Evolutionary conservation across 75 land plant genomes (phyloP).

Genomic region (Azolla pinnata): DNA sequence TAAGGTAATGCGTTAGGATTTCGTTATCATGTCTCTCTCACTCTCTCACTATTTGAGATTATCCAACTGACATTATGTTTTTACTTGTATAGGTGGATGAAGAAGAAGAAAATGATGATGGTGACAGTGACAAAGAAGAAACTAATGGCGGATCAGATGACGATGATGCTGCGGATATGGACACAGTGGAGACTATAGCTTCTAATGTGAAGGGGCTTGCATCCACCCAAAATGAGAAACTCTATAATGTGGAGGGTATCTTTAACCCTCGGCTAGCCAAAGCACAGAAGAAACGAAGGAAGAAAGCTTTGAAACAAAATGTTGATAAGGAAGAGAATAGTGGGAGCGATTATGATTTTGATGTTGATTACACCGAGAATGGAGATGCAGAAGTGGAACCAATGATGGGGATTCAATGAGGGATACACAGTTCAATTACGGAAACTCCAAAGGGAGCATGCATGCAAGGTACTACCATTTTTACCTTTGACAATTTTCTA

Average conservation of each 20-base stretch:
- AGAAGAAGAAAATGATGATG: too few species aligned
- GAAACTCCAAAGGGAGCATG: too few species aligned
- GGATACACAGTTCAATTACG: too few species aligned
- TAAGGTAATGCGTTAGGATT: too few species aligned
- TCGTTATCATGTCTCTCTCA: too few species aligned
- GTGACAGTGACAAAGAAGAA: constrained; percentile 16
- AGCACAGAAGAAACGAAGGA: constrained; percentile 59
- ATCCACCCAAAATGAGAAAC: constrained; percentile 60
- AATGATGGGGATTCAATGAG: constrained; percentile 3
- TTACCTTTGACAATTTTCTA: too few species aligned
- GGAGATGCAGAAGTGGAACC: neutral
- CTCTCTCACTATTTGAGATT: constrained; percentile 1
- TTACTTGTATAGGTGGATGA: constrained; percentile 5
- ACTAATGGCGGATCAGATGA: neutral
- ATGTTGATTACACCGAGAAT: constrained; percentile 45
- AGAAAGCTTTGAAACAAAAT: constrained; percentile 41
- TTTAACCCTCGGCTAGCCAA: constrained; percentile 53
- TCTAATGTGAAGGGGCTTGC: constrained; percentile 5
- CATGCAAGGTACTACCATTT: too few species aligned
- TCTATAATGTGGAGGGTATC: constrained; percentile 80
- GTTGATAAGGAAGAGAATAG: constrained; percentile 26
- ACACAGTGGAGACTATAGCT: constrained; percentile 8
- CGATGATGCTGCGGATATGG: constrained; percentile 7
- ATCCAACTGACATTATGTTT: neutral
- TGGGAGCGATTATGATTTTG: constrained; percentile 54